Conservation (phyloP, 2,329 filamentous ascomycete genomes). For the Penicillium fuscoglaucum region DNA sequence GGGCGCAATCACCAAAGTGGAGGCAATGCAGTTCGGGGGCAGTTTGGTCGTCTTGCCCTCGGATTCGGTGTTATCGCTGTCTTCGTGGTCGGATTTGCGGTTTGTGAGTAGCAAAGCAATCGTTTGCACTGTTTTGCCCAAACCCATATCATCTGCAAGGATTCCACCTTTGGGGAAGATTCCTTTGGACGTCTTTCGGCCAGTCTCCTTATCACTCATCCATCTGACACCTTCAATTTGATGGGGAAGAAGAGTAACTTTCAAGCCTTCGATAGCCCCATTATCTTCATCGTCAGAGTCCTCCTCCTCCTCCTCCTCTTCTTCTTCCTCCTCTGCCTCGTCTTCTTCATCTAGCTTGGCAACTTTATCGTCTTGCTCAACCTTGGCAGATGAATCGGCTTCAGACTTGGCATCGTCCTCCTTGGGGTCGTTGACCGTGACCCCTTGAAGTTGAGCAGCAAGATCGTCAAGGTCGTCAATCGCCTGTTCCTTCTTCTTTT, state of each 20-base stretch:
- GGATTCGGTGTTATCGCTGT: slow-evolving; percentile 35
- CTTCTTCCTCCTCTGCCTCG: slow-evolving; percentile 34
- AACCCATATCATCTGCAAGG: slow-evolving; percentile 90
- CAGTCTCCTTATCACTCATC: slow-evolving; percentile 92
- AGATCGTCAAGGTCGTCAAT: slow-evolving; percentile 43
- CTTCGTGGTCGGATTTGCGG: slow-evolving; percentile 61
- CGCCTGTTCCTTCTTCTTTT: slow-evolving; percentile 25
- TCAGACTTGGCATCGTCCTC: slow-evolving; percentile 33
- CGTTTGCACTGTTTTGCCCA: slow-evolving; percentile 94
- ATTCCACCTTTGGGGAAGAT: slow-evolving; percentile 88
- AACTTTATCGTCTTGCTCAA: slow-evolving; percentile 56
- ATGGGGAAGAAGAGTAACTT: slow-evolving; percentile 85
- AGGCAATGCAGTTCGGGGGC: slow-evolving; percentile 68
- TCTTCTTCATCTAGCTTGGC: slow-evolving; percentile 36
- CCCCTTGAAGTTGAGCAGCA: slow-evolving; percentile 44
- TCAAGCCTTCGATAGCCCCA: slow-evolving; percentile 73
- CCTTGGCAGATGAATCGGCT: slow-evolving; percentile 56
- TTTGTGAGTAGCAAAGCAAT: slow-evolving; percentile 86
- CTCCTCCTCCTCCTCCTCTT: slow-evolving; percentile 45
- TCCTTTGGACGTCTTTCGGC: slow-evolving; percentile 75
- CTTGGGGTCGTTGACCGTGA: slow-evolving; percentile 41
- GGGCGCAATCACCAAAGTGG: slow-evolving; percentile 88
- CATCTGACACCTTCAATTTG: slow-evolving; percentile 91
- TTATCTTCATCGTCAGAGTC: slow-evolving; percentile 59
- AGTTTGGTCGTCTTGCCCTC: slow-evolving; percentile 59